phyloP scores from a whole-genome alignment of 225 moss, liverwort and hornwort genomes.

The Lunularia cruciata region DNA sequence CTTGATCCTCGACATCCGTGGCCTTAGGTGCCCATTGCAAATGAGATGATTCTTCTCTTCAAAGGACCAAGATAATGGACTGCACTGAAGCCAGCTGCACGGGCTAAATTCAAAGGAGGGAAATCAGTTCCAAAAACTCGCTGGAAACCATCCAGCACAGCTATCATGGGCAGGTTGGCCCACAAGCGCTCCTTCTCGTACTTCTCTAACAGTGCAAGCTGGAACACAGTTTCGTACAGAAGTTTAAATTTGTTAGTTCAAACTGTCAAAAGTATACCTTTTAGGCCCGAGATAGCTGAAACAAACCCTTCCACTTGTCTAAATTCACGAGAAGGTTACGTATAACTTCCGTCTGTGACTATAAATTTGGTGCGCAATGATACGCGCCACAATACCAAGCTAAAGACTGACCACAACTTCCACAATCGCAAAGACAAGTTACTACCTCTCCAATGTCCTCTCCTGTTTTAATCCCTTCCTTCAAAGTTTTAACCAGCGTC shows the following conservation, averaged over 20 bases:
- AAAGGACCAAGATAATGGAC: slow-evolving; percentile 79
- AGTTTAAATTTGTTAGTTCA: no score
- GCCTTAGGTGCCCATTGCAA: slow-evolving; percentile 68
- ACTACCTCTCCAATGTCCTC: slow-evolving; percentile 87
- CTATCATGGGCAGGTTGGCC: slow-evolving; percentile 92
- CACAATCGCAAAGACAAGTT: no score
- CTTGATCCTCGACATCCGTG: no score
- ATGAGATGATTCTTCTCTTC: slow-evolving; percentile 80
- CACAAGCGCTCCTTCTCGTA: slow-evolving; percentile 77
- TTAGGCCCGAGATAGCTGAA: no score
- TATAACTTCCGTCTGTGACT: no score
- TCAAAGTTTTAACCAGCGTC: slow-evolving; percentile 58
- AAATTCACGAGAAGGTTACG: no score
- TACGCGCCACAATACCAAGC: no score
- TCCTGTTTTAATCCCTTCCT: slow-evolving; percentile 67
- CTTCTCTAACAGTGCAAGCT: slow-evolving; percentile 63
- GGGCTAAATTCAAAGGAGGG: slow-evolving; percentile 64
- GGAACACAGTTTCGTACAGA: slow-evolving; percentile 7
- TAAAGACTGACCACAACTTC: no score
- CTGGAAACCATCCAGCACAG: slow-evolving; percentile 87
- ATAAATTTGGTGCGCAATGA: no score
- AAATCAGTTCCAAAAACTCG: slow-evolving; percentile 73
- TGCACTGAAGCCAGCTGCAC: slow-evolving; percentile 75
- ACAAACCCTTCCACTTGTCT: no score
- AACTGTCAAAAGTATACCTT: no score